Conservation (phyloP, 331 rosid genomes). For the Malus hybrid region DNA sequence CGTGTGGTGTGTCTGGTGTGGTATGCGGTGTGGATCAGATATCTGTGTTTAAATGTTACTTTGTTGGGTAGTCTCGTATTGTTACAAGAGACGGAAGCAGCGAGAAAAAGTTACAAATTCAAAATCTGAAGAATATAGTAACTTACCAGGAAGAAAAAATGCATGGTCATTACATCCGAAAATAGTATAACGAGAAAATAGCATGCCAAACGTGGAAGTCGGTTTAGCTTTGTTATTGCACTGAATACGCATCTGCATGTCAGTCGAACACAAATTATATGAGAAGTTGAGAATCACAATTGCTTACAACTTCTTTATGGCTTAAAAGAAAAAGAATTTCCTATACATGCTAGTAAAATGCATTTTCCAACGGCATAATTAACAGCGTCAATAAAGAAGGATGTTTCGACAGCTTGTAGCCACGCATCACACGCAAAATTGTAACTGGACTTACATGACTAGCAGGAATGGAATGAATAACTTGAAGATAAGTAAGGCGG, state of each 20-base stretch:
- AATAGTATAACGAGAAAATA: slow-evolving; percentile 70
- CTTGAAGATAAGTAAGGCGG: slow-evolving; percentile 82
- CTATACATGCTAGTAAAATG: not conserved
- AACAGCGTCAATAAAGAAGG: not conserved
- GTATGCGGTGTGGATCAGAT: not conserved
- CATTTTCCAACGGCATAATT: not conserved
- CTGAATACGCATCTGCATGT: slow-evolving; percentile 77
- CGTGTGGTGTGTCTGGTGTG: not conserved
- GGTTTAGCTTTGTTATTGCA: slow-evolving; percentile 70
- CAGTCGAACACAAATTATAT: slow-evolving; percentile 15
- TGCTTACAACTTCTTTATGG: not conserved
- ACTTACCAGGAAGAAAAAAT: slow-evolving; percentile 89
- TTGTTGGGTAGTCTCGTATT: not conserved
- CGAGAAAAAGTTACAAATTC: not conserved
- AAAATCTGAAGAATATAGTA: slow-evolving; percentile 10
- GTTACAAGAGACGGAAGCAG: too few relatives aligned
- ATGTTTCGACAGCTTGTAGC: not conserved
- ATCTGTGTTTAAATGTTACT: not conserved
- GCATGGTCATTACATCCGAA: slow-evolving; percentile 77
- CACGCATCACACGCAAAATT: not conserved
- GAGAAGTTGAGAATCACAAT: not conserved
- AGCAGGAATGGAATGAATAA: slow-evolving; percentile 81
- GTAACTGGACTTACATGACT: slow-evolving; percentile 62
- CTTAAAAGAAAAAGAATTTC: not conserved
- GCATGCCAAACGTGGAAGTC: slow-evolving; percentile 80